Evolutionary conservation across 2,329 filamentous ascomycete species (phyloP).

Genomic region (Didymosphaeria variabile): DNA sequence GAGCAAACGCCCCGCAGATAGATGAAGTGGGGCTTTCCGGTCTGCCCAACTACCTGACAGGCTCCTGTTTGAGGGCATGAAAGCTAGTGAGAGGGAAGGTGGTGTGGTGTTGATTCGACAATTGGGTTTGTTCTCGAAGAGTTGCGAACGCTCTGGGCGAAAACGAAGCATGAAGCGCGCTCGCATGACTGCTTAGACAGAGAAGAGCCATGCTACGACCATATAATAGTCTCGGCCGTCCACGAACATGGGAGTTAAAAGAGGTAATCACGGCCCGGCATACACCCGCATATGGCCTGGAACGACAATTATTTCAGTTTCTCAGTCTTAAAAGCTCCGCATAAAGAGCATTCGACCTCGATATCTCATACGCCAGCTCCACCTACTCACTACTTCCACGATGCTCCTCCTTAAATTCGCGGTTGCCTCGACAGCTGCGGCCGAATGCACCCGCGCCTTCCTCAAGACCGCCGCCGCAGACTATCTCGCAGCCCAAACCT

Average conservation of each 20-base stretch:
- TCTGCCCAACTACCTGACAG: background rate
- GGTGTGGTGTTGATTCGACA: background rate
- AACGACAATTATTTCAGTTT: background rate
- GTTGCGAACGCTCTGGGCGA: background rate
- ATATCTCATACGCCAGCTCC: background rate
- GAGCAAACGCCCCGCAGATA: background rate
- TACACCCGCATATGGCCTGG: background rate
- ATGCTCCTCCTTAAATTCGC: slow-evolving; percentile 2
- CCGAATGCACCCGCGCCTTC: slow-evolving; percentile 19
- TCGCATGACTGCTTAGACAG: background rate
- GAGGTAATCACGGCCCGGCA: background rate
- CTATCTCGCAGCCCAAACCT: slow-evolving; percentile 15
- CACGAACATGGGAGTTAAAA: background rate
- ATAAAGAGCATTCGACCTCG: background rate
- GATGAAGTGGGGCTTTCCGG: slow-evolving; percentile 7
- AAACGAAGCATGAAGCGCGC: background rate
- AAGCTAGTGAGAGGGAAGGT: background rate
- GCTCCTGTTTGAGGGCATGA: background rate
- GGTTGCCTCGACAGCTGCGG: slow-evolving; percentile 4
- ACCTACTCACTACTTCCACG: background rate
- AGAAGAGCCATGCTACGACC: background rate
- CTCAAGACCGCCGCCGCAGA: slow-evolving; percentile 18
- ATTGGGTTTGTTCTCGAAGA: background rate
- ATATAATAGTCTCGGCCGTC: background rate
- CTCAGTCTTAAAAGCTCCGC: background rate